phyloP scores from a whole-genome alignment of 257 asterid genomes.

The Plantago ovata region DNA sequence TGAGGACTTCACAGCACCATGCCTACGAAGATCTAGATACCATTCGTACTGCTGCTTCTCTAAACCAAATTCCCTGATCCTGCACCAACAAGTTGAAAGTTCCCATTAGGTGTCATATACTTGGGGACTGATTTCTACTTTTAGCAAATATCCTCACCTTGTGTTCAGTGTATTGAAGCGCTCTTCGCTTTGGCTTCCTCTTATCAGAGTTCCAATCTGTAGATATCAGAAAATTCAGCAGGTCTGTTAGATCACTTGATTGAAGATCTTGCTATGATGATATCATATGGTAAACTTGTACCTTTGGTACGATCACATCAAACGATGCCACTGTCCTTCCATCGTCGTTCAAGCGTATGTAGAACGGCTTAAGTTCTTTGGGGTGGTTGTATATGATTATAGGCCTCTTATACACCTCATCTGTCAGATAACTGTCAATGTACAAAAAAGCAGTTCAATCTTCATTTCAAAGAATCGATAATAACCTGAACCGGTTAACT shows the following conservation, averaged over 20 bases:
- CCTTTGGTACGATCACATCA: conserved; percentile 76
- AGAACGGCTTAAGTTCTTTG: conserved; percentile 61
- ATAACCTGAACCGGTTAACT: conserved; percentile 3
- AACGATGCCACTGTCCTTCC: conserved; percentile 71
- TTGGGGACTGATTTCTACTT: no score
- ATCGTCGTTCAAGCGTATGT: conserved; percentile 57
- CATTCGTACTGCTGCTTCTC: conserved; percentile 63
- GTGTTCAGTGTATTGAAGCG: conserved; percentile 42
- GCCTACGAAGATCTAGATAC: conserved; percentile 77
- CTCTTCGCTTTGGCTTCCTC: conserved; percentile 90
- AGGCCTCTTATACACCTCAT: conserved; percentile 59
- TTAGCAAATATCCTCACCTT: conserved; percentile 36
- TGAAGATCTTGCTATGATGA: not conserved
- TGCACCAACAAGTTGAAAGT: conserved; percentile 13
- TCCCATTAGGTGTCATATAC: not conserved
- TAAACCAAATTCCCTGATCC: conserved; percentile 62
- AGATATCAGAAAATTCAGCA: not conserved
- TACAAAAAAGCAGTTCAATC: conserved; percentile 3
- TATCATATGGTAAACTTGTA: conserved; percentile 8
- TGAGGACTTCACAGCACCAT: conserved; percentile 58
- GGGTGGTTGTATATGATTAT: conserved; percentile 71
- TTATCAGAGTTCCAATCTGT: conserved; percentile 71
- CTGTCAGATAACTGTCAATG: conserved; percentile 54
- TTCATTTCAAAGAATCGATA: not conserved
- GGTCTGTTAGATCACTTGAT: not conserved